Base-by-base conservation (phyloP, 257 asterid species). In the Primulina huaijiensis region DNA sequence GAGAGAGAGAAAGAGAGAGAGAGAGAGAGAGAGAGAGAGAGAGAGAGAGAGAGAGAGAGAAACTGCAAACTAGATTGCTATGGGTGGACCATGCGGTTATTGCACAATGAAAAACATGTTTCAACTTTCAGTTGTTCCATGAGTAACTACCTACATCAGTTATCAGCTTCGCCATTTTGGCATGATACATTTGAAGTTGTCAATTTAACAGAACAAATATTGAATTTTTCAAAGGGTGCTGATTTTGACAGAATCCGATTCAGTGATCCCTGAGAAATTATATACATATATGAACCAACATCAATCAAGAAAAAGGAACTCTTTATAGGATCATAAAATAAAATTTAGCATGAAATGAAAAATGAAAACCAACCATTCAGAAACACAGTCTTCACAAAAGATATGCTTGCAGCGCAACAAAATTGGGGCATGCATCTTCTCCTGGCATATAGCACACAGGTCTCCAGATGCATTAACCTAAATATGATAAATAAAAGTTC, bases 311-410 rank as follows among this genome's bases (percentile, higher is more conserved):
- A 35, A 12, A 29, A 9, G 0, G 5, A 6, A 34, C 43, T 35
- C 31, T 57, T 34, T 30, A 27, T 55, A 14, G 20, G 70, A 21
- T 50, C 37, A 58, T 2, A 40, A 30, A 25, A n/a, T 65, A 23
- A 3, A 43, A 17, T 57, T 64, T 12, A 23, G 64, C 27, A 5
- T 8, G 65, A 21, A 62, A 20, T 10, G 62, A 37, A 20, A 70
- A 68, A 21, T 6, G 33, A 29, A 46, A 34, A 71, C 85, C 72
- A 72, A 88, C 95, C 92, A 86, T 75, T 88, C 92, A 23, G 95
- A 86, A 57, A 86, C 88, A 67, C 95, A 88, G 75, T 86, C 92
- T 82, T 88, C 95, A 59, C 95, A 88, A 72, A 88, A 88, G 55
- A 86, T 81, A 76, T 88, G 95, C 74, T 84, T 86, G 75, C 95